Conservation (phyloP, 352 stramenopile genomes). For the Phytophthora capsici region DNA sequence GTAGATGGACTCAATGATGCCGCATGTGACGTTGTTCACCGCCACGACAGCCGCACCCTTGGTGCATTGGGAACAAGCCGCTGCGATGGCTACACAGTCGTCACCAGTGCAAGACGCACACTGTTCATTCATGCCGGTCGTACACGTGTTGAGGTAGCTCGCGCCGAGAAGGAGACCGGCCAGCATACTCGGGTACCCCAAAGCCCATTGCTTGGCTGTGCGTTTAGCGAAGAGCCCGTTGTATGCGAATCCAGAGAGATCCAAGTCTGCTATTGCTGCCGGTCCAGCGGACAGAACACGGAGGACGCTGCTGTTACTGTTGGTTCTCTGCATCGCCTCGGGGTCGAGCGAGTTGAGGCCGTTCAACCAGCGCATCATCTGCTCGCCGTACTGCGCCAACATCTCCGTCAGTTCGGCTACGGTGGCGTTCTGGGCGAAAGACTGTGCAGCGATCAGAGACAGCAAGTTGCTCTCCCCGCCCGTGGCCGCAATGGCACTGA, state of each 20-base stretch:
- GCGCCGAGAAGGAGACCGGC: conserved; percentile 59
- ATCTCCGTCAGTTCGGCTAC: conserved; percentile 25
- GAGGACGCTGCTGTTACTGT: conserved; percentile 43
- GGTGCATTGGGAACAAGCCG: conserved; percentile 46
- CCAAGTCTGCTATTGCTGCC: conserved; percentile 42
- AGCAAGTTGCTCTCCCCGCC: conserved; percentile 70
- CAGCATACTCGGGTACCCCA: conserved; percentile 77
- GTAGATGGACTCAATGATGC: conserved; percentile 51
- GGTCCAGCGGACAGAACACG: conserved; percentile 40
- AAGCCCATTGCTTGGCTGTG: conserved; percentile 62
- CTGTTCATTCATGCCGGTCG: conserved; percentile 41
- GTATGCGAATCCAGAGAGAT: conserved; percentile 72
- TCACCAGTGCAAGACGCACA: conserved; percentile 48
- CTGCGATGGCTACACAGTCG: conserved; percentile 43
- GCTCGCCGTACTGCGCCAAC: conserved; percentile 47
- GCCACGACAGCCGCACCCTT: conserved; percentile 43
- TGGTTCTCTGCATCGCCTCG: conserved; percentile 63
- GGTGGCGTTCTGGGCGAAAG: conserved; percentile 43
- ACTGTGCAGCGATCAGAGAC: conserved; percentile 43
- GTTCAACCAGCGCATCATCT: conserved; percentile 82
- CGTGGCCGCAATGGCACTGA: conserved; percentile 67
- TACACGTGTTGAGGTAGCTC: conserved; percentile 58
- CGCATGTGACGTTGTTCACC: conserved; percentile 52
- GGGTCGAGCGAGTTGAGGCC: conserved; percentile 80
- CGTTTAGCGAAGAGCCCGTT: conserved; percentile 75